phyloP scores from a whole-genome alignment of 495 filamentous ascomycete species.

The Endocarpon pusillum region DNA sequence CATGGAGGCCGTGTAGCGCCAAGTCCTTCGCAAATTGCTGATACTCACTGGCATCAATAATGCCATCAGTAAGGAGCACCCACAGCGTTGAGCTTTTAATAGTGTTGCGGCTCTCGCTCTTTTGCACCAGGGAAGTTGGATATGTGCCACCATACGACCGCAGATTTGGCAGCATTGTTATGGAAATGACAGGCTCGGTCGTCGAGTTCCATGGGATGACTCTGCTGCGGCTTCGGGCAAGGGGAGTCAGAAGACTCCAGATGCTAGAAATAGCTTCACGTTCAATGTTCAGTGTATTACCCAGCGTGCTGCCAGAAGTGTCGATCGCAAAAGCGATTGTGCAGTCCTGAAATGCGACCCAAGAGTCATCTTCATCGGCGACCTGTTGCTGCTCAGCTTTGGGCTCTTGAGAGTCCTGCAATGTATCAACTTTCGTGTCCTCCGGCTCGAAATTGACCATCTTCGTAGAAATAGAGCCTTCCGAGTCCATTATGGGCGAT shows the following conservation, averaged over 20 bases:
- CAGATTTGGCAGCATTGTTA: conserved; percentile 4
- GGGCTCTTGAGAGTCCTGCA: too few relatives aligned
- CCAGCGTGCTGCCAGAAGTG: conserved; percentile 12
- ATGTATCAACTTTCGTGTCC: too few relatives aligned
- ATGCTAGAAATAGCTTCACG: conserved; percentile 8
- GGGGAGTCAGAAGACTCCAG: conserved; percentile 2
- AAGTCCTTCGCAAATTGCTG: conserved; percentile 3
- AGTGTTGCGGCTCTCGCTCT: neutral
- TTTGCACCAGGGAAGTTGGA: conserved; percentile 7
- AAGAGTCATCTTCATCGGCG: too few relatives aligned
- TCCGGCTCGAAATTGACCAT: too few relatives aligned
- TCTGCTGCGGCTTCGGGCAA: conserved; percentile 1
- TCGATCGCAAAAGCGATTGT: conserved; percentile 10
- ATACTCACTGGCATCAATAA: neutral
- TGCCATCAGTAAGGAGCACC: conserved; percentile 8
- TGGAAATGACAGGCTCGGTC: conserved; percentile 1
- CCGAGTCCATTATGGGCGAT: too few relatives aligned
- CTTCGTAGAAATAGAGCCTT: too few relatives aligned
- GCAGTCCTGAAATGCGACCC: conserved; percentile 1
- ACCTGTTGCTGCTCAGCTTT: too few relatives aligned
- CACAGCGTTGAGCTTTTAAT: conserved; percentile 3
- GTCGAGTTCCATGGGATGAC: conserved; percentile 11
- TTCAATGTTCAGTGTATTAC: conserved; percentile 7
- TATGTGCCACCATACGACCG: conserved; percentile 6
- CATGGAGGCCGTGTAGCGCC: conserved; percentile 10